These are phyloP conservation scores for Calocybe gangraenosa DNA, from an alignment of 768 basidiomycete genomes.

Conservation along the genomic window DNA sequence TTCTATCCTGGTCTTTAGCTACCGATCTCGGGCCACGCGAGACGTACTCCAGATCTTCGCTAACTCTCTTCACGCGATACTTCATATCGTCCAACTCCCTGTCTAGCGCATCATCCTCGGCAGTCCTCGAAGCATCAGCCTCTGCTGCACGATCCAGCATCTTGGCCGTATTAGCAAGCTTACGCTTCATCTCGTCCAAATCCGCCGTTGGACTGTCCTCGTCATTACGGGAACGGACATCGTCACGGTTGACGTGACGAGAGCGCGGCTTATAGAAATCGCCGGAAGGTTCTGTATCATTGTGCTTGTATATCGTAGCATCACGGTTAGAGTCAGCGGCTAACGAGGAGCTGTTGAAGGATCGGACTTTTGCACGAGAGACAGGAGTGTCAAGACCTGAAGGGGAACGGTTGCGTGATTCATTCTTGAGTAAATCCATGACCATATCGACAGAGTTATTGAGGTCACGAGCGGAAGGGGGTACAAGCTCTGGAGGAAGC, in stretches of 20 bases:
- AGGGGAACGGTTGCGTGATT: slow-evolving; percentile 71
- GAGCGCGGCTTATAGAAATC: slow-evolving; percentile 76
- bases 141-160: slow-evolving; percentile 74
- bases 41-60: slow-evolving; percentile 89
- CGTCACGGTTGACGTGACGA: slow-evolving; percentile 81
- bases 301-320: slow-evolving; percentile 90
- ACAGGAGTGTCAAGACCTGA: slow-evolving; percentile 45
- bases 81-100: slow-evolving; percentile 84
- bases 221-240: slow-evolving; percentile 73
- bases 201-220: slow-evolving; percentile 61
- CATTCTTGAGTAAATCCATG: slow-evolving; percentile 82
- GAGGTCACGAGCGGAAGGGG: slow-evolving; percentile 88
- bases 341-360: slow-evolving; percentile 56
- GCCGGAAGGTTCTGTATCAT: slow-evolving; percentile 51
- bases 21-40: slow-evolving; percentile 67
- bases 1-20: slow-evolving; percentile 79
- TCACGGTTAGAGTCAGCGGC: slow-evolving; percentile 64
- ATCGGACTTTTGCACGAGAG: slow-evolving; percentile 65
- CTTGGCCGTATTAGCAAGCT: slow-evolving; percentile 72
- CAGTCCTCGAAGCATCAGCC: slow-evolving; percentile 55
- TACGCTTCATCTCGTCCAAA: slow-evolving; percentile 81
- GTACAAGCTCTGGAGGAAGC: slow-evolving; percentile 86
- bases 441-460: slow-evolving; percentile 87
- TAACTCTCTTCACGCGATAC: slow-evolving; percentile 79
- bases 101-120: slow-evolving; percentile 88